Conservation (phyloP, 371 early-diverging fungal species). For the Mucor sp. region DNA sequence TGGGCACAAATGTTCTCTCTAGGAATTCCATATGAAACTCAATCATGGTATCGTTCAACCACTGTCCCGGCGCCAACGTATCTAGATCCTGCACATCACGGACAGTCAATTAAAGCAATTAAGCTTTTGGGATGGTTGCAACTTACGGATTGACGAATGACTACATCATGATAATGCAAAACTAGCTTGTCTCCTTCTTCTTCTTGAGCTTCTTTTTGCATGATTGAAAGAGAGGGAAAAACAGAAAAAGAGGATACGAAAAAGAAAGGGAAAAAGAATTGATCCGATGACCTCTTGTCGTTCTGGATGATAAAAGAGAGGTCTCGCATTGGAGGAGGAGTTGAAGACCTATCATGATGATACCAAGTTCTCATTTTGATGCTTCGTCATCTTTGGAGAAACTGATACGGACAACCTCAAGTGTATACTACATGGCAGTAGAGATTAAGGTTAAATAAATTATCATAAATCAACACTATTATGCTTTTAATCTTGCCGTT, state of each 20-base stretch:
- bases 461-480: not conserved
- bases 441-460: not conserved
- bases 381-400: too few species aligned
- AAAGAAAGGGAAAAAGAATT: not conserved
- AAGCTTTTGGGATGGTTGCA: not conserved
- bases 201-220: not conserved
- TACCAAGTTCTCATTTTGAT: not conserved
- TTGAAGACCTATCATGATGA: not conserved
- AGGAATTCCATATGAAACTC: constrained; percentile 57
- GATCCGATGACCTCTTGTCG: not conserved
- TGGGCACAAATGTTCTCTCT: constrained; percentile 37
- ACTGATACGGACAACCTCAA: too few species aligned
- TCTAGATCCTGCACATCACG: constrained; percentile 32
- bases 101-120: not conserved
- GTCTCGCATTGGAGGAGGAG: not conserved
- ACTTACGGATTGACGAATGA: constrained; percentile 37
- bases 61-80: constrained; percentile 47
- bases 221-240: not conserved
- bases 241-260: not conserved
- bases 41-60: constrained; percentile 64
- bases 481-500: not conserved
- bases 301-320: not conserved
- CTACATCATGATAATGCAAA: constrained; percentile 45
- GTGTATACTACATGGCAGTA: too few species aligned
- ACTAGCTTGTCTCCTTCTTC: constrained; percentile 20